A percentile compares a stretch with the other conserved stretches of the same genome.
Conservation (phyloP, 2,329 filamentous ascomycete genomes). For the Penicillium thymicola region DNA sequence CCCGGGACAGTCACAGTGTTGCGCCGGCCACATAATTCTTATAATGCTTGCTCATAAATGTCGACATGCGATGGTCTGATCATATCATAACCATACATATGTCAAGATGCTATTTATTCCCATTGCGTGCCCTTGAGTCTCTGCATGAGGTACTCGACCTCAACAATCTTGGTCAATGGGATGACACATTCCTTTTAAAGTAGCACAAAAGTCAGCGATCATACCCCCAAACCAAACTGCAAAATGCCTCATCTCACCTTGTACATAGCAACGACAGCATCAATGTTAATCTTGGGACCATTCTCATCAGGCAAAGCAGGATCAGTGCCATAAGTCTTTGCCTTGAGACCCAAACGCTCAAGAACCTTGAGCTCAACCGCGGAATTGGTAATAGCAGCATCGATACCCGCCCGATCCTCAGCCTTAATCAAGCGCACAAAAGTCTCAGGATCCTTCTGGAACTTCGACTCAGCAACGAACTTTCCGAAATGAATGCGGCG, state of each 20-base stretch:
- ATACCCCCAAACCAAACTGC: not conserved
- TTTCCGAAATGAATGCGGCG: constrained; percentile 96
- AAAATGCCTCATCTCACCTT: constrained; percentile 42
- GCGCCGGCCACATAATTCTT: constrained; percentile 7
- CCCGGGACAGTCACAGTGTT: not conserved
- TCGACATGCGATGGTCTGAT: constrained; percentile 11
- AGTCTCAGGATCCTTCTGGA: constrained; percentile 72
- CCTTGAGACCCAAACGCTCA: constrained; percentile 81
- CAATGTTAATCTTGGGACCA: constrained; percentile 76
- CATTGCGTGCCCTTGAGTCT: constrained; percentile 60
- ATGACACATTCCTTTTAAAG: constrained; percentile 69
- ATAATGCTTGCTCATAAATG: constrained; percentile 8
- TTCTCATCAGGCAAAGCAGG: constrained; percentile 58
- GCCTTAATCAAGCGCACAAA: constrained; percentile 82
- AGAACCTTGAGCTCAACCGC: constrained; percentile 89
- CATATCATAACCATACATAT: constrained; percentile 20
- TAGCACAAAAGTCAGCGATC: constrained; percentile 1
- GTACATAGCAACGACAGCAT: constrained; percentile 89
- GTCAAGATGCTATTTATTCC: constrained; percentile 34
- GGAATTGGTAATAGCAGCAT: constrained; percentile 82
- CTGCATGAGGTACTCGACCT: constrained; percentile 98
- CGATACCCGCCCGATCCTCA: constrained; percentile 75
- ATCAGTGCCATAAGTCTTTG: constrained; percentile 88
- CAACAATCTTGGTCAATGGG: constrained; percentile 94
- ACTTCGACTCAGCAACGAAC: constrained; percentile 96